These are phyloP conservation scores for Thyridium curvatum DNA, from an alignment of 2,329 filamentous ascomycete genomes.

Conservation along the genomic window DNA sequence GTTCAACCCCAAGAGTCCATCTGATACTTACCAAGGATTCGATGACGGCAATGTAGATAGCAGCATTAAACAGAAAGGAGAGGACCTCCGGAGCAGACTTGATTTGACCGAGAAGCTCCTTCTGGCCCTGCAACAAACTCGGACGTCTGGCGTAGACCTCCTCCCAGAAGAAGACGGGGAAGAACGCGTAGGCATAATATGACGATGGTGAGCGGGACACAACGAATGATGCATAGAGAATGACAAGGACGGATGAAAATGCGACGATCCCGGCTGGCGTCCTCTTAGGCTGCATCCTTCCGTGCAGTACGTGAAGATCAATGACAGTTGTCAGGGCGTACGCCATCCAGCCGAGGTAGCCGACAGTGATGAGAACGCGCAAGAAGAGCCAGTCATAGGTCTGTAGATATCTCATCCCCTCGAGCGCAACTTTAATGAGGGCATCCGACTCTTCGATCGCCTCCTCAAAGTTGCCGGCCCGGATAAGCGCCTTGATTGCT, in stretches of 20 bases:
- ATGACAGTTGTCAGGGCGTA: conserved; percentile 87
- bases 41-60: conserved; percentile 68
- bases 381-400: conserved; percentile 99
- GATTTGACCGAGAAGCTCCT: conserved; percentile 63
- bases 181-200: conserved; percentile 89
- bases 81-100: conserved; percentile 50
- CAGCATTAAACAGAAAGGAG: conserved; percentile 55
- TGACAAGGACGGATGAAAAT: conserved; percentile 72
- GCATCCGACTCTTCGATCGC: conserved; percentile 74
- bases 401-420: conserved; percentile 87
- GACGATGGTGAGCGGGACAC: conserved; percentile 72
- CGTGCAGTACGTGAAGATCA: conserved; percentile 78
- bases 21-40: conserved; percentile 66
- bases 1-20: conserved; percentile 9
- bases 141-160: conserved; percentile 77
- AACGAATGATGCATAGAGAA: conserved; percentile 72
- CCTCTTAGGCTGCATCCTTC: conserved; percentile 57
- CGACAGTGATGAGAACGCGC: conserved; percentile 77
- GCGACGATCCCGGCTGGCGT: conserved; percentile 51
- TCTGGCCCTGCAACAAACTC: conserved; percentile 61
- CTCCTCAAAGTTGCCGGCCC: conserved; percentile 58
- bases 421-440: conserved; percentile 69
- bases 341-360: conserved; percentile 93
- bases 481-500: conserved; percentile 63
- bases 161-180: conserved; percentile 95